Evolutionary conservation across 2,329 filamentous ascomycete genomes (phyloP).

Genomic region (Geoglossum cookeanum): DNA sequence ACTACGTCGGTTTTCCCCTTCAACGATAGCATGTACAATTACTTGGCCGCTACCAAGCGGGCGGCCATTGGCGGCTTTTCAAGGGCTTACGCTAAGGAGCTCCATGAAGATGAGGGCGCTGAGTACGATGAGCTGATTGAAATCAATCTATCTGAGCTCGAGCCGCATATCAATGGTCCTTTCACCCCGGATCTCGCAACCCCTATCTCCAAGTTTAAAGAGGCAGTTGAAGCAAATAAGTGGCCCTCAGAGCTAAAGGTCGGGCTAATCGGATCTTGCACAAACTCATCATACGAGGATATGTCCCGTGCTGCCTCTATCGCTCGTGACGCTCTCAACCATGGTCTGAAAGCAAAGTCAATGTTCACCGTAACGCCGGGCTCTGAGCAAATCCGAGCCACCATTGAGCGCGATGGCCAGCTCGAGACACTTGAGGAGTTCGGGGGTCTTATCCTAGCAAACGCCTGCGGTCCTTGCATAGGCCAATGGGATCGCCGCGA

Average conservation of each 20-base stretch:
- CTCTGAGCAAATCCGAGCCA: conserved; percentile 90
- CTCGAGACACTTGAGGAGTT: conserved; percentile 92
- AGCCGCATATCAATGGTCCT: conserved; percentile 96
- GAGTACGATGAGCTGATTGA: conserved; percentile 94
- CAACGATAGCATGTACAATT: conserved; percentile 96
- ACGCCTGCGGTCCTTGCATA: conserved; percentile 84
- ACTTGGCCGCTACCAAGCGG: conserved; percentile 81
- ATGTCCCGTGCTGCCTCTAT: conserved; percentile 90
- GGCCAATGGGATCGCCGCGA: conserved; percentile 91
- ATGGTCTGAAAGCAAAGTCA: conserved; percentile 85
- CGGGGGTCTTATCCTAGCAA: conserved; percentile 83
- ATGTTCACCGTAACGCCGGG: conserved; percentile 91
- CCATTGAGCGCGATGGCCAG: conserved; percentile 77
- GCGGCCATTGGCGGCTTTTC: conserved; percentile 79
- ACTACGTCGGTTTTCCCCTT: conserved; percentile 95
- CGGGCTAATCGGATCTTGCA: conserved; percentile 94
- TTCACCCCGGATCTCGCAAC: conserved; percentile 97
- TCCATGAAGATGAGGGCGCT: conserved; percentile 71
- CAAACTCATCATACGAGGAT: conserved; percentile 75
- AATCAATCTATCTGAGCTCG: conserved; percentile 84
- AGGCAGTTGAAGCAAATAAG: conserved; percentile 80
- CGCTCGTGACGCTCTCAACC: conserved; percentile 72
- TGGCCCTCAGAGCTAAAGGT: conserved; percentile 97
- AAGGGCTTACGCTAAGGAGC: conserved; percentile 63
- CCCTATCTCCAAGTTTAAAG: conserved; percentile 92